Conservation (phyloP, 139 green algal species). For the Mesotaenium endlicherianum region DNA sequence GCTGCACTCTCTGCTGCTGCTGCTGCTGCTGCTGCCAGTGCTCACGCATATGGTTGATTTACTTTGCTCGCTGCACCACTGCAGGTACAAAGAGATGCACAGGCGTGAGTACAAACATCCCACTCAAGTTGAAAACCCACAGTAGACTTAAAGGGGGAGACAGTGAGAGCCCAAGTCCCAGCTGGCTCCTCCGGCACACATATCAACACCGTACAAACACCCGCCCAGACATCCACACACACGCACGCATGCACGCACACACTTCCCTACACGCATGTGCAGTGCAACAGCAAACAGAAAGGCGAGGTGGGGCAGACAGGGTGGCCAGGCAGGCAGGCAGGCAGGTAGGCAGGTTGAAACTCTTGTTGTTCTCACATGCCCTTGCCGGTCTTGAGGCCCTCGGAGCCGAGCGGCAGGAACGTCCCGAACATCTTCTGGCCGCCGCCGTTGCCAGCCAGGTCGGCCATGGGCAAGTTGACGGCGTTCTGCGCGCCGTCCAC, state of each 20-base stretch:
- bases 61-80: too few species aligned
- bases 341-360: neutral
- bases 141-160: too few species aligned
- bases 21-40: too few species aligned
- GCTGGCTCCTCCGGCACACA: too few species aligned
- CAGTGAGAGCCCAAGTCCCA: too few species aligned
- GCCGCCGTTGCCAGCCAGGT: conserved; percentile 57
- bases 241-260: neutral
- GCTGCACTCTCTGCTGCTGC: too few species aligned
- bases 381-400: neutral
- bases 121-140: too few species aligned
- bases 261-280: neutral
- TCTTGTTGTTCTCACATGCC: conserved; percentile 5
- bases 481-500: conserved; percentile 27
- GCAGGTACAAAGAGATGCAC: too few species aligned
- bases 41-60: too few species aligned
- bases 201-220: neutral
- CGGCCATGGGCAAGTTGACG: conserved; percentile 83
- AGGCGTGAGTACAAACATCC: too few species aligned
- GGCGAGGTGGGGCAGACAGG: neutral
- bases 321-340: neutral
- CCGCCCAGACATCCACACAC: neutral
- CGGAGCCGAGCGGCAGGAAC: conserved; percentile 34
- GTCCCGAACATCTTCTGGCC: conserved; percentile 47
- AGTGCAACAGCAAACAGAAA: neutral